Evolutionary conservation across 768 basidiomycete genomes (phyloP).

Genomic region (Lentinula detonsa): DNA sequence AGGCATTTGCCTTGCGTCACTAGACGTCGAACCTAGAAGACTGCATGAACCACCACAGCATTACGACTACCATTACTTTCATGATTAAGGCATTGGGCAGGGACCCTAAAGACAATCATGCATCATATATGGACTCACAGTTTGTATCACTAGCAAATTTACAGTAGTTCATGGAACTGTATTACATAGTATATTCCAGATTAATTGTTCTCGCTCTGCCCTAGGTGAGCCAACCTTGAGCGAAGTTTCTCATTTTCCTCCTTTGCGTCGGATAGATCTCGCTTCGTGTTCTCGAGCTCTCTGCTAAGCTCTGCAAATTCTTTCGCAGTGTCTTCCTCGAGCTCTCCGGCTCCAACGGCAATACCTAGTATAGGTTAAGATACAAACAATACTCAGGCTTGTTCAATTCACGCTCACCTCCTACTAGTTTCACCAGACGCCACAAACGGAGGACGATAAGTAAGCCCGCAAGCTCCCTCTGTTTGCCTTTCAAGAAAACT

Average conservation of each 20-base stretch:
- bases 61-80: background rate
- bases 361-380: constrained; percentile 40
- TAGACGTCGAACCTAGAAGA: background rate
- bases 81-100: background rate
- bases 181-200: background rate
- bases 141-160: constrained; percentile 4
- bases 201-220: constrained; percentile 15
- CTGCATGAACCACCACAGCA: background rate
- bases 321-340: constrained; percentile 49
- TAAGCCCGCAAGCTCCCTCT: constrained; percentile 64
- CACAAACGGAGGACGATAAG: constrained; percentile 74
- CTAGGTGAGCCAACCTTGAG: constrained; percentile 27
- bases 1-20: background rate
- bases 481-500: constrained; percentile 57
- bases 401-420: constrained; percentile 23
- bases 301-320: constrained; percentile 42
- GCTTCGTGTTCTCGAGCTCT: constrained; percentile 38
- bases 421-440: constrained; percentile 73
- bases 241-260: constrained; percentile 53
- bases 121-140: background rate
- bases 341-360: constrained; percentile 67
- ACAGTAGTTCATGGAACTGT: background rate
- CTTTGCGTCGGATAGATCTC: constrained; percentile 36
- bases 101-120: constrained; percentile 4
- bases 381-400: background rate